Evolutionary conservation across 306 rosid species (phyloP), one percentile per base, ranked within the genome.

Genomic region (Acacia confusa): DNA sequence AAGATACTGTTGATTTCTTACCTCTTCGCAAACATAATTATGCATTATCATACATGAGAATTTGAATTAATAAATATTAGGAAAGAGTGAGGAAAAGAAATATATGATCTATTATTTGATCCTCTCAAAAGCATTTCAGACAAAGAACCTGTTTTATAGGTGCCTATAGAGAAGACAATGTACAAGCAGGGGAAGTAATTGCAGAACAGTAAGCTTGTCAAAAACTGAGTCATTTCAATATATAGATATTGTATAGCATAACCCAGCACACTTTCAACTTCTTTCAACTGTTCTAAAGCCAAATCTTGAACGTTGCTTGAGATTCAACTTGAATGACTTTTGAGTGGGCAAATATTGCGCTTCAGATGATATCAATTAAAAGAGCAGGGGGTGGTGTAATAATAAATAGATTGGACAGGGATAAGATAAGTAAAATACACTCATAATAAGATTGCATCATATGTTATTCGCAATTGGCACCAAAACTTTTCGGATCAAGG

Each of bases 361-460:
- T 78, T 79, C 66, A 52, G 45, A 72, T 41, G 41, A 67, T 52
- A 80, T 67, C 66, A 80, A 77, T 34, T 34, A 73, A 83, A 73
- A 48, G 60, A 40, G 61, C 64, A 67, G 63, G 72, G 16, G n/a
- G 12, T 1, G 34, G 16, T 17, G 47, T 27, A 17, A 47, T 24
- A 28, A 72, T 32, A 17, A 28, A 20, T 15, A 50, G 15, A 32
- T 28, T 50, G 53, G 4, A 30, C 5, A 17, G 4, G 40, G 30
- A 24, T 36, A 36, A 36, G 6, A 11, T 30, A 66, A 22, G 58
- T 25, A 38, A 3, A 68, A 20, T 38, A 68, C 50, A 20, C 63
- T 12, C 70, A 55, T 43, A 19, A 28, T 78, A 64, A 77, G 30
- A 63, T 73, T 78, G 81, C 38, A 69, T 53, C 68, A 61, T 68